Conservation (phyloP, 2,329 filamentous ascomycete species). For the Allantophomopsis cytisporea region DNA sequence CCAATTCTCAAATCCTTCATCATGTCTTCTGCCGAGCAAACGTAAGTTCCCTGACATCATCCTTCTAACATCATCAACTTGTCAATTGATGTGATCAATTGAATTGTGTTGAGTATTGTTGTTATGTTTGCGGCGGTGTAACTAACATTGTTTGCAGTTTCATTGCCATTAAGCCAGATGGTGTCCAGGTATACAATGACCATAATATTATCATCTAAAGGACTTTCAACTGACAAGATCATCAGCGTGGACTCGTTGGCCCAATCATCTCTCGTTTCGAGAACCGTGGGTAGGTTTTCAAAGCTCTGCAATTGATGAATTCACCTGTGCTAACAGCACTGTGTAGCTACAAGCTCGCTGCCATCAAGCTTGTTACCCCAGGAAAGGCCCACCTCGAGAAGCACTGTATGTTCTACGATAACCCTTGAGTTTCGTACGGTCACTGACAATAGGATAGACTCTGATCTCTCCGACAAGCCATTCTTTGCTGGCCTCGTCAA, state of each 20-base stretch:
- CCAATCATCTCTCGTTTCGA: slow-evolving; percentile 98
- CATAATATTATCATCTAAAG: slow-evolving; percentile 1
- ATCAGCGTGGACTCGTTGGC: slow-evolving; percentile 88
- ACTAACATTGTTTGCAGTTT: slow-evolving; percentile 48
- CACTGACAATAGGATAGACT: slow-evolving; percentile 35
- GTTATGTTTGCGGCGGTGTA: slow-evolving; percentile 10
- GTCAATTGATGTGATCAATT: too few species aligned
- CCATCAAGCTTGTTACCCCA: slow-evolving; percentile 88
- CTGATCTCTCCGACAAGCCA: slow-evolving; percentile 81
- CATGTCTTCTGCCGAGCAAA: slow-evolving; percentile 68
- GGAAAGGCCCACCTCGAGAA: slow-evolving; percentile 92
- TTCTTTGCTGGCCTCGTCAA: slow-evolving; percentile 93
- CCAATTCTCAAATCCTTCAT: slow-evolving; percentile 25
- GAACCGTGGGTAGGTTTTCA: slow-evolving; percentile 63
- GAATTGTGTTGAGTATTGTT: too few species aligned
- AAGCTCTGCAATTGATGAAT: slow-evolving; percentile 1
- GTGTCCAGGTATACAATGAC: slow-evolving; percentile 68
- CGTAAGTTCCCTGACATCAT: slow-evolving; percentile 35
- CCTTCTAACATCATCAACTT: neutral
- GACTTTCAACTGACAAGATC: neutral
- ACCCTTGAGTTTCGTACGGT: neutral
- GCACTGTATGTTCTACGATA: slow-evolving; percentile 53
- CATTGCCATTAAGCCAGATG: slow-evolving; percentile 99
- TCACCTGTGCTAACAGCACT: neutral
- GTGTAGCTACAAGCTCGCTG: slow-evolving; percentile 86